Conservation (phyloP, 306 rosid species). For the Psophocarpus tetragonolobus region DNA sequence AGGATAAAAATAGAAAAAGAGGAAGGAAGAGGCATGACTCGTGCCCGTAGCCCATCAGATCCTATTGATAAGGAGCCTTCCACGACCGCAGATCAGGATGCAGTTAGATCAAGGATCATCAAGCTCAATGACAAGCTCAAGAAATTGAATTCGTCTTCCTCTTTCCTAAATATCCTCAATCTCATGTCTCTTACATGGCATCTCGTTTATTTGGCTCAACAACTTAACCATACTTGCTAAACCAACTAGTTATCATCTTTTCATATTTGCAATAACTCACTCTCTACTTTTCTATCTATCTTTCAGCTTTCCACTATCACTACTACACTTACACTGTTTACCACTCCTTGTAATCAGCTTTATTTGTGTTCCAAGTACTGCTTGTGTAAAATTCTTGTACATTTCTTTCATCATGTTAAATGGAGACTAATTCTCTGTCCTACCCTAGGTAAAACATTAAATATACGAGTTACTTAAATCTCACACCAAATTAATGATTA, state of each 20-base stretch:
- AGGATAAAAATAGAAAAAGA: slow-evolving; percentile 71
- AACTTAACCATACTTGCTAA: slow-evolving; percentile 11
- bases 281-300: too few relatives aligned
- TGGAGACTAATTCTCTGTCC: too few relatives aligned
- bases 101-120: slow-evolving; percentile 36
- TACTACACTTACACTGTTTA: background rate
- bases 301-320: too few relatives aligned
- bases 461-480: too few relatives aligned
- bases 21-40: slow-evolving; percentile 78
- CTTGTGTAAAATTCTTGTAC: background rate
- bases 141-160: slow-evolving; percentile 64
- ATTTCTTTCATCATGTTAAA: background rate
- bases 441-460: too few relatives aligned
- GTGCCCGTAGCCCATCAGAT: too few relatives aligned
- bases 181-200: slow-evolving; percentile 77
- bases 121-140: slow-evolving; percentile 57
- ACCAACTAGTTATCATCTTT: slow-evolving; percentile 11
- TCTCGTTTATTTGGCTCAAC: slow-evolving; percentile 59
- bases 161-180: slow-evolving; percentile 54
- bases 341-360: background rate
- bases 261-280: background rate
- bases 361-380: background rate
- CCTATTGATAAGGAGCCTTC: slow-evolving; percentile 8
- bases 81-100: slow-evolving; percentile 26
- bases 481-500: too few relatives aligned